Base-by-base conservation (phyloP, 257 asterid species). In the Nicotiana otophora region DNA sequence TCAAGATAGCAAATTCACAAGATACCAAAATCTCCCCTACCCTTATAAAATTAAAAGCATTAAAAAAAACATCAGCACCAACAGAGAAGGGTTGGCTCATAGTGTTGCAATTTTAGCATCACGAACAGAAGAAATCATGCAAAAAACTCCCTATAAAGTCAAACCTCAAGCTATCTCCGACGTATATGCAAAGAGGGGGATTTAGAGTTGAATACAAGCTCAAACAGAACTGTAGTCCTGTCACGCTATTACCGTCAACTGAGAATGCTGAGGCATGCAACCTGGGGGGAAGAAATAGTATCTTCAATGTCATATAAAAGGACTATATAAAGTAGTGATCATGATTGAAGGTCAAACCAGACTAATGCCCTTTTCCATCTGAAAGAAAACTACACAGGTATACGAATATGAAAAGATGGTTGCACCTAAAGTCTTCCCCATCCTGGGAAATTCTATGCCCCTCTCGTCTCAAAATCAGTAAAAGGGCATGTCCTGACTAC, bases 31-130 rank as follows among this genome's bases (percentile, higher is more conserved):
- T 14, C 61, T 30, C 36, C 15, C 61, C 20, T 14, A 23, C 23
- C 4, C 20, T 28, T 15, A 48, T 14, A 48, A 42, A 48, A 23
- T 4, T 7, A 48, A 23, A 74, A 15, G 26, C 53, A 74, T 15
- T 26, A 26, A 48, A n/a, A 74, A 2, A 53, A 53, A 51, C 16
- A 48, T 74, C 80, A 74, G 80, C 80, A 74, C 80, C 63, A 74
- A 46, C 80, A 51, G 63, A 48, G 17, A 74, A 74, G 42, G 63
- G 26, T 74, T 74, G 80, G 42, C 62, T 23, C 79, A 72, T 46
- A 23, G 17, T 72, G 61, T 46, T 72, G 61, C 79, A 72, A 72
- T 72, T 23, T 72, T 72, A 46, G 39, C 23, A 72, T 72, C 36
- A 46, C 36, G 26, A 72, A 72, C 60, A 72, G 36, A 46, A 72